Evolutionary conservation across 1,284 basidiomycete genomes (phyloP).

Genomic region (Ceratobasidium sp.): DNA sequence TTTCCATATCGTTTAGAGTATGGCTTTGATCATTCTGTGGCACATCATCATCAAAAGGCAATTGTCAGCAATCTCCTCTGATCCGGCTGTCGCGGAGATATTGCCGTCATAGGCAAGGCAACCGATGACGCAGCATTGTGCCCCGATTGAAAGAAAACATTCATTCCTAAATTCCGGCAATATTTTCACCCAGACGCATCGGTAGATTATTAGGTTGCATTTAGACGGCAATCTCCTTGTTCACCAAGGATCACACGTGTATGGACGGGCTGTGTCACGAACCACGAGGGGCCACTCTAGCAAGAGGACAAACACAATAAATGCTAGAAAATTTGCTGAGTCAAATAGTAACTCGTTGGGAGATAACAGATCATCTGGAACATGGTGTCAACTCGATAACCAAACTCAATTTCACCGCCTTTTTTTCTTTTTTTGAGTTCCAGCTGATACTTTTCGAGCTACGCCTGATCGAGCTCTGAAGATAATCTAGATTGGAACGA

Average conservation of each 20-base stretch:
- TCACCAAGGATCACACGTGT: background rate
- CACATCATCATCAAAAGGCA: constrained; percentile 15
- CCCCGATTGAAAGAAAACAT: background rate
- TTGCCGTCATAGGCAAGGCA: background rate
- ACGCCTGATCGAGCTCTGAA: background rate
- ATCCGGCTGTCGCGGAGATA: background rate
- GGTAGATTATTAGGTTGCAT: background rate
- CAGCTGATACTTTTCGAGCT: background rate
- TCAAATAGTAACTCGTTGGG: background rate
- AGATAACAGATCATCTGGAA: background rate
- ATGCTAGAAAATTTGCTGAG: background rate
- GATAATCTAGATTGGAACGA: background rate
- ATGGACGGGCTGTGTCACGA: background rate
- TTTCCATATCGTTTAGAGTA: constrained; percentile 9
- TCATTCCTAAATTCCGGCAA: background rate
- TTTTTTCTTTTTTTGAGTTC: background rate
- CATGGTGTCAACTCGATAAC: background rate
- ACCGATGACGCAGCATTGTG: background rate
- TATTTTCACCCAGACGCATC: background rate
- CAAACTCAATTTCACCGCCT: no score
- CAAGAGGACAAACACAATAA: background rate
- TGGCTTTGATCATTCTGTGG: background rate
- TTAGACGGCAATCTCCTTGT: background rate
- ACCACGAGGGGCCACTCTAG: background rate
- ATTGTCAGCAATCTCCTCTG: background rate